Evolutionary conservation across 2,329 filamentous ascomycete genomes (phyloP), one percentile per base, ranked within the genome.

Genomic region (Keithomyces neogunnii): DNA sequence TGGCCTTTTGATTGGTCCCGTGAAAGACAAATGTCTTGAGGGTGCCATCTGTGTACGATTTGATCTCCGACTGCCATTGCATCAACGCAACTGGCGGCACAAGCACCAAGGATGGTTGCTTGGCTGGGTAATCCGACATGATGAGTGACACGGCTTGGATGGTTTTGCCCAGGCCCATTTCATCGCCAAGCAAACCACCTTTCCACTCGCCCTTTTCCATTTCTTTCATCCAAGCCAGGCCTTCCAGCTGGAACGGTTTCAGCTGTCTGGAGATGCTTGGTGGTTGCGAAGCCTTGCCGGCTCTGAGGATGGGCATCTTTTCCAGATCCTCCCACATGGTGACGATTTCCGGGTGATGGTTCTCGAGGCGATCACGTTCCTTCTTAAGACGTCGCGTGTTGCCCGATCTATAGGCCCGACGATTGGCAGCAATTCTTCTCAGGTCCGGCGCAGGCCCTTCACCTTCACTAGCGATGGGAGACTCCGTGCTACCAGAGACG

Each of bases 111-210:
- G 89, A 88, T 1, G 93, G 92, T 50, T 85, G 73, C 59, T 86
- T 86, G 28, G 84, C 87, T 3, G 91, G 92, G 61, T 88, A 96
- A 65, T 97, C 91, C 1, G 92, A 96, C 93, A 97, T 97, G 68
- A 99, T 90, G 44, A 99, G 78, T 3, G 92, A 96, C 19, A 99
- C 93, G 2, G 93, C 92, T 69, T 99, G 93, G 48, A 99, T 97
- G 0, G 93, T 99, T 73, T 99, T 99, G 47, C 93, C 93, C 71
- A 99, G 88, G 5, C 93, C 93, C 93, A 99, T 99, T 69, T 99
- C 93, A 60, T 99, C 93, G 53, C 93, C 93, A 2, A 99, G 78
- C 2, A 99, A 75, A 11, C 93, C 93, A 19, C 93, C 93, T 62
- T 84, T 88, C 79, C 91, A 97, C 39, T 86, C 72, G 0, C 82